phyloP scores from a whole-genome alignment of 2,329 filamentous ascomycete species.

The Sclerotinia borealis region DNA sequence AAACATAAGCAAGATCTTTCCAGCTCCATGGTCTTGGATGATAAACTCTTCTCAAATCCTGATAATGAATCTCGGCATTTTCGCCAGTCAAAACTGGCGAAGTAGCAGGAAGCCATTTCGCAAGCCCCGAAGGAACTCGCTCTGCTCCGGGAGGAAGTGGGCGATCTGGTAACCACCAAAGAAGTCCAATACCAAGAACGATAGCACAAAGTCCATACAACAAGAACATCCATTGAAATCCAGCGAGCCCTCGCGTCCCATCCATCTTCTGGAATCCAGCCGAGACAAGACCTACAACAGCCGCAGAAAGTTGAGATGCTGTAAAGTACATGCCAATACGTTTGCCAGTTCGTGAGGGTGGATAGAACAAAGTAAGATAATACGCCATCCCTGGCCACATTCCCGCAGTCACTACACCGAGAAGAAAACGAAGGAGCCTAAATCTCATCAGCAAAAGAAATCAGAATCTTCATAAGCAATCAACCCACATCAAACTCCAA shows the following conservation, averaged over 20 bases:
- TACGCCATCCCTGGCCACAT: conserved; percentile 97
- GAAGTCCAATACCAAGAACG: conserved; percentile 62
- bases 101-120: conserved; percentile 61
- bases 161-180: conserved; percentile 89
- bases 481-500: conserved; percentile 59
- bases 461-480: background rate
- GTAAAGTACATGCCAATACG: conserved; percentile 88
- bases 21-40: conserved; percentile 67
- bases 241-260: conserved; percentile 65
- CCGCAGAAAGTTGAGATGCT: conserved; percentile 79
- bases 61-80: conserved; percentile 76
- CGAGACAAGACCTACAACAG: conserved; percentile 82
- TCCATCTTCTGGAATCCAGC: conserved; percentile 93
- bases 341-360: conserved; percentile 78
- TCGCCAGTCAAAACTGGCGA: conserved; percentile 68
- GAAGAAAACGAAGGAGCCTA: conserved; percentile 71
- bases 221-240: conserved; percentile 91
- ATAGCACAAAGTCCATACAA: conserved; percentile 74
- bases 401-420: conserved; percentile 82
- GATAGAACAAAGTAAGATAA: conserved; percentile 88
- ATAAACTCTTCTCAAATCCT: conserved; percentile 76
- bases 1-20: conserved; percentile 61
- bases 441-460: conserved; percentile 2
- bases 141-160: conserved; percentile 66
- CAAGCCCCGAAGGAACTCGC: conserved; percentile 40